Evolutionary conservation across 306 rosid genomes (phyloP), one percentile per base, ranked within the genome.

Genomic region (Astragalus glycyphyllos): DNA sequence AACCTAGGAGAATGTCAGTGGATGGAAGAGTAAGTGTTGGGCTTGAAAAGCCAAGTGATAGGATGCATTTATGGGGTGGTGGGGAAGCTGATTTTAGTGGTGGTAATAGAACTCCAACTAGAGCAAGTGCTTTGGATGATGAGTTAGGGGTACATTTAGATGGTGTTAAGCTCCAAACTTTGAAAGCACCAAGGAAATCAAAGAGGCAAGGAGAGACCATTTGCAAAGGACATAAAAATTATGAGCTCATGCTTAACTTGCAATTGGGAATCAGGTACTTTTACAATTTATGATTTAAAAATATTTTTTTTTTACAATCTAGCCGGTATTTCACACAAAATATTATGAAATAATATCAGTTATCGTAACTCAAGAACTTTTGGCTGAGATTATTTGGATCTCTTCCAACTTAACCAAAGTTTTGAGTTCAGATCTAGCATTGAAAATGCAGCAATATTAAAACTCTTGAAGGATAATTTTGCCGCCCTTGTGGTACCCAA

Each of bases 231-330:
- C 98, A 92, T 51, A 92, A 92, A 41, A 90, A 92, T 72, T 92
- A 85, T 74, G 97, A 92, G 38, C 93, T 92, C 31, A 90, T 92
- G 97, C 96, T 92, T 55, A 92, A 90, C 83, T 81, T 90, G 86
- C 98, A 92, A 62, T 78, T 92, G 2, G 98, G 98, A 74, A 92
- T 92, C 45, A 92, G 96, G 98, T 88, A 73, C 12, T 61, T 10
- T 9, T 34, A 11, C 6, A 7, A 29, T 61, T 62, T 47, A 38
- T 6, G 31, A 23, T 42, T 74, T 11, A 16, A 5, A 42, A 46
- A 12, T 3, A 20, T 0, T 0, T 20, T 20, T 20, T 2, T 20
- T 20, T 20, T 20, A 20, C 23, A 20, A 20, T 20, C 5, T 34
- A 34, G 38, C 38, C 4, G 38, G 38, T 34, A 5, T 34, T 38